These are phyloP conservation scores for Aureobasidium vineae DNA, from an alignment of 2,329 filamentous ascomycete species.

Conservation along the genomic window DNA sequence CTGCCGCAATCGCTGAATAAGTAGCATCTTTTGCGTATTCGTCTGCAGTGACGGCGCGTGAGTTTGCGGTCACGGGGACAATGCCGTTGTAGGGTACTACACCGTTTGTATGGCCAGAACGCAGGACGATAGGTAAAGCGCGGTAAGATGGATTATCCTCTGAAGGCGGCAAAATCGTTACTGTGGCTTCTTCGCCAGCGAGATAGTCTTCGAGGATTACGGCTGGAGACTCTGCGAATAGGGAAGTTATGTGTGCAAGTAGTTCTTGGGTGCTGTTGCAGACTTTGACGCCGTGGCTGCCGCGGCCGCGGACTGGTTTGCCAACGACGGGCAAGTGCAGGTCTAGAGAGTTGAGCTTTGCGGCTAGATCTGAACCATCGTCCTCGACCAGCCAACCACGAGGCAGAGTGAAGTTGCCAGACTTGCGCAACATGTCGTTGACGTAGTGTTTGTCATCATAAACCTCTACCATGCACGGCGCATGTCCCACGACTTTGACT, in stretches of 20 bases:
- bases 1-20: conserved; percentile 38
- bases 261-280: conserved; percentile 41
- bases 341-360: conserved; percentile 31
- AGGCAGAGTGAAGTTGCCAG: conserved; percentile 45
- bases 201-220: conserved; percentile 53
- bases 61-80: conserved; percentile 52
- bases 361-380: not conserved
- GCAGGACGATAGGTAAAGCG: conserved; percentile 47
- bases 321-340: conserved; percentile 46
- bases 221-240: conserved; percentile 41
- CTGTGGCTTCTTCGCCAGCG: conserved; percentile 50
- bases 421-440: conserved; percentile 45
- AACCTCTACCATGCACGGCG: conserved; percentile 48
- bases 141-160: conserved; percentile 40
- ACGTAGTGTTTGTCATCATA: conserved; percentile 54
- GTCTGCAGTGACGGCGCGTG: conserved; percentile 39
- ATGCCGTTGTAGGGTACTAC: conserved; percentile 53
- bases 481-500: conserved; percentile 48
- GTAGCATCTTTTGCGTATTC: conserved; percentile 38
- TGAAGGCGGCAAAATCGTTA: conserved; percentile 54
- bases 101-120: conserved; percentile 50
- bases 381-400: conserved; percentile 26
- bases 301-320: conserved; percentile 52
- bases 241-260: conserved; percentile 36
- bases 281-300: conserved; percentile 52